Evolutionary conservation across 2,329 filamentous ascomycete genomes (phyloP), one percentile per base, ranked within the genome.

Genomic region (Madurella mycetomatis): DNA sequence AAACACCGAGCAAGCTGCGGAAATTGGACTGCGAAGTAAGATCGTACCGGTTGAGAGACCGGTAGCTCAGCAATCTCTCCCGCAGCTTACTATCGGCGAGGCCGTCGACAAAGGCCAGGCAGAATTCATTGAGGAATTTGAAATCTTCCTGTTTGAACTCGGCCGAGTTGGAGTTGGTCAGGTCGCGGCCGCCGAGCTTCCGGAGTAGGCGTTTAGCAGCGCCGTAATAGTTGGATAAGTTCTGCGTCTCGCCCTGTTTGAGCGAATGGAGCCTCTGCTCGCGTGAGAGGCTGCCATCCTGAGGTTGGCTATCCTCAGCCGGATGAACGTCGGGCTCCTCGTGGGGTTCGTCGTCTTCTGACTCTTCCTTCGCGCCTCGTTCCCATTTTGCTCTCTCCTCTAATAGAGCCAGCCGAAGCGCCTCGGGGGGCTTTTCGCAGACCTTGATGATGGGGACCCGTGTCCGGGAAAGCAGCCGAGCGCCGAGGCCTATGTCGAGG

Each of bases 381-480:
- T 92, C 88, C 87, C 88, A 92, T 64, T 85, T 89, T 42, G 75
- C 70, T 7, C 88, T 81, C 63, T 87, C 86, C 34, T 83, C 78
- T 4, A 81, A 65, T 5, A 95, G 76, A 53, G 82, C 83, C 9
- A 73, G 67, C 13, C 79, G 79, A 1, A 95, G 75, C 53, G 79
- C 75, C 1, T 78, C 70, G 0, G 81, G 77, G 2, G 90, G 90
- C 41, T 73, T 80, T 67, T 92, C 80, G 64, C 90, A 95, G 15
- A 96, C 78, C 66, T 95, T 94, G 67, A 96, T 86, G 60, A 96
- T 95, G 0, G 91, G 90, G 3, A 95, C 87, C 57, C 90, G 80
- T 1, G 90, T 94, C 51, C 84, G 82, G 1, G 87, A 88, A 2
- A 96, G 76, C 3, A 95, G 76, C 4, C 89, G 82, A 15, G 88